These are phyloP conservation scores for Asterochloris erici DNA, from an alignment of 139 green algal species.

Conservation along the genomic window DNA sequence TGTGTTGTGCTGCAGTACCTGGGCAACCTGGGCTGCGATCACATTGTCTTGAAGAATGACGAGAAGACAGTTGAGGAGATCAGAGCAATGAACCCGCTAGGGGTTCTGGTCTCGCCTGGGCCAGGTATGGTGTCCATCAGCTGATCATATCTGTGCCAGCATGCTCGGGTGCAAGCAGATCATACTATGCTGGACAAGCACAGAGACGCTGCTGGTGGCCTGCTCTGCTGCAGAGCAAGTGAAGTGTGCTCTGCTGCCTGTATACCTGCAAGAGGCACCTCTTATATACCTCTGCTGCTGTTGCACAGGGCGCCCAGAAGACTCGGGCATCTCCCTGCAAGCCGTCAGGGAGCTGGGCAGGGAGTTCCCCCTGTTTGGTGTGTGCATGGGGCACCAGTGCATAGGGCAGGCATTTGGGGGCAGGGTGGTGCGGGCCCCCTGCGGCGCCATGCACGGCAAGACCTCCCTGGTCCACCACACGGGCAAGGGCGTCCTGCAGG, in stretches of 20 bases:
- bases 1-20: slow-evolving; percentile 80
- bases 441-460: slow-evolving; percentile 97
- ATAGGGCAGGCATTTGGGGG: slow-evolving; percentile 88
- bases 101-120: slow-evolving; percentile 93
- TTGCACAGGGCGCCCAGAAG: slow-evolving; percentile 72
- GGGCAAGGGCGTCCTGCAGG: slow-evolving; percentile 65
- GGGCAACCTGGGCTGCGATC: slow-evolving; percentile 83
- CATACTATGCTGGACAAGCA: not conserved
- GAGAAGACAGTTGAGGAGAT: slow-evolving; percentile 91
- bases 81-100: slow-evolving; percentile 75
- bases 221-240: no score
- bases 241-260: no score
- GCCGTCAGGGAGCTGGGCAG: slow-evolving; percentile 75
- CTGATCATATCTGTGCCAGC: not conserved
- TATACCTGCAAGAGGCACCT: no score
- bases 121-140: slow-evolving; percentile 53
- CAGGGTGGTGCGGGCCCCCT: slow-evolving; percentile 82
- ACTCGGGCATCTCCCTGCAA: slow-evolving; percentile 94
- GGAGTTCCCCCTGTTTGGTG: slow-evolving; percentile 90
- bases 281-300: no score
- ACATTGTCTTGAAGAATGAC: slow-evolving; percentile 95
- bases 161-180: not conserved
- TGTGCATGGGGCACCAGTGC: slow-evolving; percentile 99
- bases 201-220: not conserved
- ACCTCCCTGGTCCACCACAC: slow-evolving; percentile 87